Conservation (phyloP, 805 yeast species). For the Kockiozyma suomiensis region DNA sequence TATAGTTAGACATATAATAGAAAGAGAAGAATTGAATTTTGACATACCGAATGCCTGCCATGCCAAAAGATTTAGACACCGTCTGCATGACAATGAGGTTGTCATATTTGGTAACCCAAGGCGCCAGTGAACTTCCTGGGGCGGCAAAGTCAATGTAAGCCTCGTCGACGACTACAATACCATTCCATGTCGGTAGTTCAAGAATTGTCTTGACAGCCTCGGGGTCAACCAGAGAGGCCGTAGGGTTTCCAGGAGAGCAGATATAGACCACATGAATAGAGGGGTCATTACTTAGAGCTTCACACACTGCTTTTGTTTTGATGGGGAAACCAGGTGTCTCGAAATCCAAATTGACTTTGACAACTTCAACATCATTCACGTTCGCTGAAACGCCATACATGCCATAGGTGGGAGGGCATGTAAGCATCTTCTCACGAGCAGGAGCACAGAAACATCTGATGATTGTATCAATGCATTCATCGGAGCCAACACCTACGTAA, state of each 20-base stretch:
- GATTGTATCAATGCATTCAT: conserved; percentile 88
- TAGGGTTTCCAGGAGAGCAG: conserved; percentile 97
- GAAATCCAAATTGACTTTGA: conserved; percentile 71
- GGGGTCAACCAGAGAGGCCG: conserved; percentile 65
- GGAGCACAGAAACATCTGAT: conserved; percentile 85
- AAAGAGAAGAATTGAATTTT: not conserved
- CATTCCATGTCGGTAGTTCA: conserved; percentile 59
- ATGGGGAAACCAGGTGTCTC: conserved; percentile 58
- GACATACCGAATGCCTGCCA: conserved; percentile 79
- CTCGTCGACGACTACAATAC: conserved; percentile 81
- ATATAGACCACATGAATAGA: conserved; percentile 74
- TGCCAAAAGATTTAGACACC: conserved; percentile 89
- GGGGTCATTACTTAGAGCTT: conserved; percentile 57
- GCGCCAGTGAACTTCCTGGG: conserved; percentile 67
- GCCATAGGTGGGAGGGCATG: conserved; percentile 95
- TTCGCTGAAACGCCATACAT: conserved; percentile 93
- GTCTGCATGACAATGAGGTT: conserved; percentile 90
- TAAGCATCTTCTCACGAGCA: conserved; percentile 75
- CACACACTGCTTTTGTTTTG: conserved; percentile 58
- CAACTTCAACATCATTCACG: conserved; percentile 82
- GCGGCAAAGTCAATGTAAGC: conserved; percentile 89
- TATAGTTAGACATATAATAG: not conserved
- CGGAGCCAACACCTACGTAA: conserved; percentile 96
- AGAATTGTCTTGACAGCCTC: conserved; percentile 54
- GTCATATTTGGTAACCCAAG: conserved; percentile 78